These are phyloP conservation scores for Hypomontagnella monticulosa DNA, from an alignment of 495 filamentous ascomycete genomes.

Conservation along the genomic window DNA sequence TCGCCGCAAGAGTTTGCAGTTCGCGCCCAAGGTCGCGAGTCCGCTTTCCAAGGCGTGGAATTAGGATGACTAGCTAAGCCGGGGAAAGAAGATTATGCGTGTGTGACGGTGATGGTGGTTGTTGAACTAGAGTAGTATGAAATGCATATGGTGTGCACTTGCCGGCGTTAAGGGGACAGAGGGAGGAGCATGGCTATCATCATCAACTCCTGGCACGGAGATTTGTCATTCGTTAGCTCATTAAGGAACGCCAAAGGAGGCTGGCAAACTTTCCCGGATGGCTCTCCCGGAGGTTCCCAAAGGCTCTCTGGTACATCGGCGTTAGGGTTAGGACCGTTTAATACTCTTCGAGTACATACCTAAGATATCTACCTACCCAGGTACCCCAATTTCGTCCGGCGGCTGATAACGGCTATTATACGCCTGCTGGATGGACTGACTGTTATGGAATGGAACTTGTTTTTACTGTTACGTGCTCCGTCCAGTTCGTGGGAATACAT, in stretches of 20 bases:
- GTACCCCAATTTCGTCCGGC: too few species aligned
- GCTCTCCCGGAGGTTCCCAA: neutral
- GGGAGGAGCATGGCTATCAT: neutral
- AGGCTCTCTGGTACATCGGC: neutral
- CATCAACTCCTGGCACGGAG: constrained; percentile 5
- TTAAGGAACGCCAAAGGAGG: too few species aligned
- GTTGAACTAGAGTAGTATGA: neutral
- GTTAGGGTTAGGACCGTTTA: too few species aligned
- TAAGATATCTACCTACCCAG: too few species aligned
- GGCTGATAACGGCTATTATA: too few species aligned
- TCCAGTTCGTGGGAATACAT: too few species aligned
- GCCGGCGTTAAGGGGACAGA: neutral
- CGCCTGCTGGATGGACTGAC: too few species aligned
- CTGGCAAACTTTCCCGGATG: neutral
- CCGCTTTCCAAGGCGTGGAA: constrained; percentile 68
- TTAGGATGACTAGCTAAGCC: constrained; percentile 17
- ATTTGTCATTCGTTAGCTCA: constrained; percentile 7
- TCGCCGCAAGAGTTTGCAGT: constrained; percentile 83
- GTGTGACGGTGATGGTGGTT: neutral
- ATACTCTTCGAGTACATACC: too few species aligned
- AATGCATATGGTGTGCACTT: neutral
- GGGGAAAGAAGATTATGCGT: too few species aligned
- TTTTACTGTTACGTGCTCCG: too few species aligned
- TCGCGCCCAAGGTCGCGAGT: constrained; percentile 80
- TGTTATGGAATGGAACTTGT: too few species aligned